Percentiles rank a stretch among this genome's conserved stretches.
These are phyloP conservation scores for Iris macrosiphon DNA, from an alignment of 106 monocot species.

Conservation along the genomic window DNA sequence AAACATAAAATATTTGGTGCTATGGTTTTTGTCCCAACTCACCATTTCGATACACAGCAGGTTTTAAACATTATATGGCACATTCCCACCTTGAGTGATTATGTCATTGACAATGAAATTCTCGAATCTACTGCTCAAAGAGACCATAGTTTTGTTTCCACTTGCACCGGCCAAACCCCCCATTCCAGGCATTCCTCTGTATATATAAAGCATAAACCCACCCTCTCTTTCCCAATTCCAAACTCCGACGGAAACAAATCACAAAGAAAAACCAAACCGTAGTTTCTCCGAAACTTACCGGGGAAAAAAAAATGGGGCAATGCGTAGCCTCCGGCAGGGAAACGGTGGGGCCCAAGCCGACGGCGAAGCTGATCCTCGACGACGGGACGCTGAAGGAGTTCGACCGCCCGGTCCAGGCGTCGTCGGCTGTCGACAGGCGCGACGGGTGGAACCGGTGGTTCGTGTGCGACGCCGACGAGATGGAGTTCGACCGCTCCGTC, in stretches of 20 bases:
- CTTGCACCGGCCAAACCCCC: too few relatives aligned
- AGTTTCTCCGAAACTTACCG: neutral
- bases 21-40: too few relatives aligned
- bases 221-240: neutral
- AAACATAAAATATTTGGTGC: too few relatives aligned
- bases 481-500: conserved; percentile 29
- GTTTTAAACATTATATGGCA: too few relatives aligned
- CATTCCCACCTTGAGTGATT: too few relatives aligned
- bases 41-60: too few relatives aligned
- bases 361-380: conserved; percentile 31
- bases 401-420: conserved; percentile 15
- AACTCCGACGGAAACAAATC: too few relatives aligned
- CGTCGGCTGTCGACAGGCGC: conserved; percentile 16
- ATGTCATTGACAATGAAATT: too few relatives aligned
- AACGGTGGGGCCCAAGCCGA: neutral
- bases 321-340: conserved; percentile 13
- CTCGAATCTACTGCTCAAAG: too few relatives aligned
- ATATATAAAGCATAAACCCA: neutral
- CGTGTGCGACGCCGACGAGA: conserved; percentile 41
- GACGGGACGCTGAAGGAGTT: conserved; percentile 28
- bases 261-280: neutral
- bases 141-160: too few relatives aligned
- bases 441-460: conserved; percentile 10
- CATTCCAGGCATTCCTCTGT: neutral
- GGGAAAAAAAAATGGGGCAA: conserved; percentile 14